phyloP scores from a whole-genome alignment of 2,329 filamentous ascomycete species.

The Calycina marina region DNA sequence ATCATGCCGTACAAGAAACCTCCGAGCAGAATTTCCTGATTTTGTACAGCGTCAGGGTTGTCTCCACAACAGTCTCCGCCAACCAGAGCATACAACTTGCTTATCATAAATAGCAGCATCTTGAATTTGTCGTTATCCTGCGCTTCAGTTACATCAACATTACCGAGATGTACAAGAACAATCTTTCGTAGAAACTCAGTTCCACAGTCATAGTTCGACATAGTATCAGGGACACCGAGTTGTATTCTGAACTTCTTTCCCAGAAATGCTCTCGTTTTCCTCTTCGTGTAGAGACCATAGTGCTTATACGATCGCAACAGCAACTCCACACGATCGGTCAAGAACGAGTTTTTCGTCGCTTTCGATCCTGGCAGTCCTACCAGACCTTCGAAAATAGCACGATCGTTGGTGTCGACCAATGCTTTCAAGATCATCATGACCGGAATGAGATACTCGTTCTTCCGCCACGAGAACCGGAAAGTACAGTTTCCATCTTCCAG shows the following conservation, averaged over 20 bases:
- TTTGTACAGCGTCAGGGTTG: slow-evolving; percentile 92
- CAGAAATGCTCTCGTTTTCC: slow-evolving; percentile 71
- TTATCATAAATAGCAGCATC: slow-evolving; percentile 87
- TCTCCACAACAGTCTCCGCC: slow-evolving; percentile 86
- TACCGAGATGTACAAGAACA: slow-evolving; percentile 82
- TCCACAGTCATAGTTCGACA: slow-evolving; percentile 78
- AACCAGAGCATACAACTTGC: slow-evolving; percentile 86
- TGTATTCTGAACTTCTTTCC: slow-evolving; percentile 86
- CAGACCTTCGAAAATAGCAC: slow-evolving; percentile 89
- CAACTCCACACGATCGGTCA: slow-evolving; percentile 87
- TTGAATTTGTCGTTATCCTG: slow-evolving; percentile 90
- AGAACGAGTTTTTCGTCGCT: slow-evolving; percentile 74
- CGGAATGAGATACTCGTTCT: slow-evolving; percentile 91
- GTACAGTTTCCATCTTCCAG: slow-evolving; percentile 91
- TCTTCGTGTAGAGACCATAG: slow-evolving; percentile 70
- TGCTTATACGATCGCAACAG: slow-evolving; percentile 80
- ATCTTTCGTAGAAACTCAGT: slow-evolving; percentile 83
- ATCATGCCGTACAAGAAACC: slow-evolving; percentile 93
- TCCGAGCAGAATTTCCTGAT: slow-evolving; percentile 86
- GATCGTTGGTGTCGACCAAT: slow-evolving; percentile 86
- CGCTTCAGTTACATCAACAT: slow-evolving; percentile 65
- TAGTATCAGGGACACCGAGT: slow-evolving; percentile 67
- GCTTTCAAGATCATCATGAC: slow-evolving; percentile 96
- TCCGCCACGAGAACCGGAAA: slow-evolving; percentile 95
- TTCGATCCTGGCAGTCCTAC: slow-evolving; percentile 66